These are phyloP conservation scores for Thelephora terrestris DNA, from an alignment of 1,284 basidiomycete genomes.

Conservation along the genomic window DNA sequence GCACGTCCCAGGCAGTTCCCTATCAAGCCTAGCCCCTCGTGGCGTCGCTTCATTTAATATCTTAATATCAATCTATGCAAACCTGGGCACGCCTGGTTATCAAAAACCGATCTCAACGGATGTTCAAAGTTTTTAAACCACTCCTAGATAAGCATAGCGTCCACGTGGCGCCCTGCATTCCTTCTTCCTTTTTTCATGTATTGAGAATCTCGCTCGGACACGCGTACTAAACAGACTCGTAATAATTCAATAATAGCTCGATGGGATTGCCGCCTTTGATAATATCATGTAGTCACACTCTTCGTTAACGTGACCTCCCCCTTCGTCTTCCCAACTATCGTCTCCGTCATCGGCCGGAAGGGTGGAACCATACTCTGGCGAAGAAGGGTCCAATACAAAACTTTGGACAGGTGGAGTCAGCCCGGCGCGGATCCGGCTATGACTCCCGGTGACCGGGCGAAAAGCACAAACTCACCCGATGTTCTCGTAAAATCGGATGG, in stretches of 20 bases:
- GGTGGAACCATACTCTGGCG: slow-evolving; percentile 33
- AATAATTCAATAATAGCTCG: neutral
- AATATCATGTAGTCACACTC: slow-evolving; percentile 49
- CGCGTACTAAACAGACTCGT: neutral
- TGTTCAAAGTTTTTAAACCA: too few species aligned
- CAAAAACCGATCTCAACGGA: too few species aligned
- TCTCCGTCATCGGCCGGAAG: slow-evolving; percentile 15
- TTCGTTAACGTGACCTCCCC: slow-evolving; percentile 10
- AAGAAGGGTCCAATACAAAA: slow-evolving; percentile 42
- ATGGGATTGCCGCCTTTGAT: slow-evolving; percentile 20
- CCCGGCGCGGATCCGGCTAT: neutral
- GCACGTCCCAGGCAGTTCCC: too few species aligned
- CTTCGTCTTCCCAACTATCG: slow-evolving; percentile 19
- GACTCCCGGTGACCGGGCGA: neutral
- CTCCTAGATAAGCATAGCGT: too few species aligned
- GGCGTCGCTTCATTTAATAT: too few species aligned
- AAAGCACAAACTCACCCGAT: slow-evolving; percentile 46
- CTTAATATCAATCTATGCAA: too few species aligned
- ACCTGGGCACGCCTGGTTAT: too few species aligned
- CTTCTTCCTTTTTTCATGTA: too few species aligned
- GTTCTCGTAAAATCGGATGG: slow-evolving; percentile 45
- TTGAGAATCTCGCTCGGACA: neutral
- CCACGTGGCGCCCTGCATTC: too few species aligned
- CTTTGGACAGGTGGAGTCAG: slow-evolving; percentile 23
- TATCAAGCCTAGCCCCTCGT: too few species aligned